A percentile compares a stretch with the other conserved stretches of the same genome.
Conservation (phyloP, 2,329 filamentous ascomycete species). For the Ascochyta fabae region DNA sequence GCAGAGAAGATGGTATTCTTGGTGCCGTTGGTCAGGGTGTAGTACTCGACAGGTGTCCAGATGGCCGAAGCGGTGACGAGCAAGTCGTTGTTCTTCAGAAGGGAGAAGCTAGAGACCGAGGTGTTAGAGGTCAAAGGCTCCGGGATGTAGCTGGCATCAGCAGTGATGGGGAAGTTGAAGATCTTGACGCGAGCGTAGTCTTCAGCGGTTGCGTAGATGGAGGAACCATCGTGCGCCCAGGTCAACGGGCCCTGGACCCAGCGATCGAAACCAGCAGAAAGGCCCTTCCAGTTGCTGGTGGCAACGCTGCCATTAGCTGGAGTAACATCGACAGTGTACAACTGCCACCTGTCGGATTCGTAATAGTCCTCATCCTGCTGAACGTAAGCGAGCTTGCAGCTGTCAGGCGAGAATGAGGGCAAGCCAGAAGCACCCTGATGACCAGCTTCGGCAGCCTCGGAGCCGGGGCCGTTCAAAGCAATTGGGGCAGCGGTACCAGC, state of each 20-base stretch:
- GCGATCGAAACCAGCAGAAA: constrained; percentile 41
- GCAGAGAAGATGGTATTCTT: constrained; percentile 63
- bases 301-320: constrained; percentile 26
- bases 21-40: constrained; percentile 35
- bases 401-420: constrained; percentile 78
- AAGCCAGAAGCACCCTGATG: constrained; percentile 69
- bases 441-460: constrained; percentile 40
- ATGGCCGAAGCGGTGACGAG: constrained; percentile 40
- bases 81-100: constrained; percentile 64
- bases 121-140: constrained; percentile 54
- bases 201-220: constrained; percentile 43
- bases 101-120: constrained; percentile 55
- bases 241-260: constrained; percentile 36
- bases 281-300: constrained; percentile 40
- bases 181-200: constrained; percentile 53
- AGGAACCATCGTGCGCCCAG: constrained; percentile 43
- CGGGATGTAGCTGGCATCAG: constrained; percentile 56
- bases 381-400: constrained; percentile 78
- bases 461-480: constrained; percentile 44
- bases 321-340: constrained; percentile 44
- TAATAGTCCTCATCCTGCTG: constrained; percentile 69
- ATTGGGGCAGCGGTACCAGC: constrained; percentile 59
- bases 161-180: constrained; percentile 67
- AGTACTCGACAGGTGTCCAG: constrained; percentile 45
- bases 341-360: constrained; percentile 77